A percentile compares a stretch with the other conserved stretches of the same genome.
Evolutionary conservation across 805 yeast genomes (phyloP).

Genomic region (Kodamaea fukazawae): DNA sequence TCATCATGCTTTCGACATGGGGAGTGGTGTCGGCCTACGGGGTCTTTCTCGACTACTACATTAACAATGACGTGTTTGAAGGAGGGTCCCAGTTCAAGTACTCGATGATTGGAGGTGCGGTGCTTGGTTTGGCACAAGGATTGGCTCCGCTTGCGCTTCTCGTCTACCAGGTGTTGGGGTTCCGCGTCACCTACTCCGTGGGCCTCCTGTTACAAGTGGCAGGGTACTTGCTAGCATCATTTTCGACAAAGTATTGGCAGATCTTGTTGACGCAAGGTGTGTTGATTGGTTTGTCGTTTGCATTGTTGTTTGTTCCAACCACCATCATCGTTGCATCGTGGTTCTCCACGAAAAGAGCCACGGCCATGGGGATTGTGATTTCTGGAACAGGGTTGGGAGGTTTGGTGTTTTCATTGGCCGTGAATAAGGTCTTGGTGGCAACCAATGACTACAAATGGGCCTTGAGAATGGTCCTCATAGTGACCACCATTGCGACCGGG

Average conservation of each 20-base stretch:
- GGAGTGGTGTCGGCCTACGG: slow-evolving; percentile 63
- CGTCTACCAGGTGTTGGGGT: slow-evolving; percentile 48
- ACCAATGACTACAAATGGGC: slow-evolving; percentile 47
- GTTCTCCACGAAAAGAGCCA: slow-evolving; percentile 44
- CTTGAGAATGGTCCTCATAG: slow-evolving; percentile 36
- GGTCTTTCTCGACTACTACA: slow-evolving; percentile 52
- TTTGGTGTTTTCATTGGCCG: slow-evolving; percentile 42
- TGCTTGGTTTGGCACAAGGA: slow-evolving; percentile 54
- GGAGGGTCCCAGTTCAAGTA: slow-evolving; percentile 53
- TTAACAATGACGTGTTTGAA: slow-evolving; percentile 45
- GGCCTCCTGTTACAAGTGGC: slow-evolving; percentile 46
- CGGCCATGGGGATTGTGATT: slow-evolving; percentile 49
- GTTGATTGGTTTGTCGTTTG: slow-evolving; percentile 47
- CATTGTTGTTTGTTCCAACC: slow-evolving; percentile 42
- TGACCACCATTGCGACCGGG: slow-evolving; percentile 28
- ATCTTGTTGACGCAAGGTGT: slow-evolving; percentile 53
- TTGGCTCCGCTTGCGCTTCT: slow-evolving; percentile 51
- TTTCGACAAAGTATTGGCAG: slow-evolving; percentile 50
- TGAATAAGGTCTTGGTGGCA: slow-evolving; percentile 35
- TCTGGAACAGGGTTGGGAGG: slow-evolving; percentile 55
- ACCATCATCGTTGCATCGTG: slow-evolving; percentile 46
- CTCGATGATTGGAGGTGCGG: slow-evolving; percentile 54
- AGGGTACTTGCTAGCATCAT: slow-evolving; percentile 50
- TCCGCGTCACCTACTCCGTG: slow-evolving; percentile 41
- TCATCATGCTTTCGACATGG: slow-evolving; percentile 47